Conservation (phyloP, 2,329 filamentous ascomycete genomes). For the Aspergillus quadrilineatus region DNA sequence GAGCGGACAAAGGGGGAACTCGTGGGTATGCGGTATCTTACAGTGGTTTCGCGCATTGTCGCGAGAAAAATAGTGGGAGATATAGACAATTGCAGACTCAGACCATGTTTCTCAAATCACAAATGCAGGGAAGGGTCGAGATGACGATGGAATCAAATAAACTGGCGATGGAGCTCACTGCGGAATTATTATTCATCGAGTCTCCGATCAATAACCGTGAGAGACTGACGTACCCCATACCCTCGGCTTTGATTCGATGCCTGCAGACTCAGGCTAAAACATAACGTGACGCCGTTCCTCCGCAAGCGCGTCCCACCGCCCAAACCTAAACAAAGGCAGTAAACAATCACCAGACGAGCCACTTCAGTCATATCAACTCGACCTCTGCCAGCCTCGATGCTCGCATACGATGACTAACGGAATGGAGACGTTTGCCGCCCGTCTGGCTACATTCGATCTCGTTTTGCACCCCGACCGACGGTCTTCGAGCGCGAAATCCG, state of each 20-base stretch:
- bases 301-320: slow-evolving; percentile 21
- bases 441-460: slow-evolving; percentile 75
- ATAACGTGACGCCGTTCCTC: slow-evolving; percentile 21
- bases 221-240: slow-evolving; percentile 27
- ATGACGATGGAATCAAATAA: slow-evolving; percentile 10
- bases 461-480: slow-evolving; percentile 64
- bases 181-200: slow-evolving; percentile 14
- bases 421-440: slow-evolving; percentile 68
- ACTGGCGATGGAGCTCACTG: neutral
- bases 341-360: slow-evolving; percentile 20
- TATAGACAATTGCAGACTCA: slow-evolving; percentile 18
- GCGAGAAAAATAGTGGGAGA: slow-evolving; percentile 24
- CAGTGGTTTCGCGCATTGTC: slow-evolving; percentile 33
- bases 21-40: slow-evolving; percentile 20
- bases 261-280: neutral
- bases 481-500: slow-evolving; percentile 62
- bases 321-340: slow-evolving; percentile 25
- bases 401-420: slow-evolving; percentile 31
- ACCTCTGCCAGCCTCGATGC: slow-evolving; percentile 12
- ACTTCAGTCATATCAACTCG: neutral
- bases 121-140: neutral
- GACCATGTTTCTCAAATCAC: slow-evolving; percentile 24
- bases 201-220: slow-evolving; percentile 8
- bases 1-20: neutral
- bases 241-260: slow-evolving; percentile 7